Percentiles rank a stretch among this genome's conserved stretches.
Evolutionary conservation across 352 stramenopile genomes (phyloP).

Genomic region (Pythium aphanidermatum): DNA sequence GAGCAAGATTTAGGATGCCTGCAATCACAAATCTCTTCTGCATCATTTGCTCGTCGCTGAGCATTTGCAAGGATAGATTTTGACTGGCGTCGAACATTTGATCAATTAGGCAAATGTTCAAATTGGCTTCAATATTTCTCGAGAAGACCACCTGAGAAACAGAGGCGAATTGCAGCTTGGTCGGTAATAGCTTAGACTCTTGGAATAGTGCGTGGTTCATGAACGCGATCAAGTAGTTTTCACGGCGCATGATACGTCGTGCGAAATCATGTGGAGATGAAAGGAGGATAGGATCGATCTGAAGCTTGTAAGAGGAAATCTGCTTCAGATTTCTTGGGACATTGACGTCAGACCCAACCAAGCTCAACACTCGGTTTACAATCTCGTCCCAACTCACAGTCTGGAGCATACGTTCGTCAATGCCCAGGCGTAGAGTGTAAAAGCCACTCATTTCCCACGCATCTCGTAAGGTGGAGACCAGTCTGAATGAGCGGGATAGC

Average conservation of each 20-base stretch:
- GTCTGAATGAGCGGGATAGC: constrained; percentile 74
- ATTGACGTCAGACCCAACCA: constrained; percentile 55
- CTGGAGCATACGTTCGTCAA: constrained; percentile 80
- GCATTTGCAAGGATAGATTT: constrained; percentile 80
- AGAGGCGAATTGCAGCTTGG: constrained; percentile 62
- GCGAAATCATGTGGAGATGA: constrained; percentile 88
- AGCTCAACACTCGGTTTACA: constrained; percentile 78
- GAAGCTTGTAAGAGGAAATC: constrained; percentile 70
- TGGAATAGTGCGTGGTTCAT: constrained; percentile 96
- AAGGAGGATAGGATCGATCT: constrained; percentile 73
- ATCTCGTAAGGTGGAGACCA: constrained; percentile 83
- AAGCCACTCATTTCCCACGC: constrained; percentile 89
- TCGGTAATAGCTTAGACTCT: constrained; percentile 67
- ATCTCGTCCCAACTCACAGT: constrained; percentile 88
- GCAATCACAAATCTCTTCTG: constrained; percentile 92
- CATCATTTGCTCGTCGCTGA: constrained; percentile 90
- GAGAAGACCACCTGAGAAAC: constrained; percentile 80
- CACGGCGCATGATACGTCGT: constrained; percentile 95
- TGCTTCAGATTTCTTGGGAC: constrained; percentile 82
- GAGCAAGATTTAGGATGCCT: constrained; percentile 91
- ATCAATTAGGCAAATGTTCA: constrained; percentile 95
- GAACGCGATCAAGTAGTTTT: constrained; percentile 98
- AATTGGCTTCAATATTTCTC: constrained; percentile 91
- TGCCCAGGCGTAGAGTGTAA: constrained; percentile 89
- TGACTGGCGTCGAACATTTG: constrained; percentile 92